Evolutionary conservation across 106 monocot genomes (phyloP).

Genomic region (Acorus calamus): DNA sequence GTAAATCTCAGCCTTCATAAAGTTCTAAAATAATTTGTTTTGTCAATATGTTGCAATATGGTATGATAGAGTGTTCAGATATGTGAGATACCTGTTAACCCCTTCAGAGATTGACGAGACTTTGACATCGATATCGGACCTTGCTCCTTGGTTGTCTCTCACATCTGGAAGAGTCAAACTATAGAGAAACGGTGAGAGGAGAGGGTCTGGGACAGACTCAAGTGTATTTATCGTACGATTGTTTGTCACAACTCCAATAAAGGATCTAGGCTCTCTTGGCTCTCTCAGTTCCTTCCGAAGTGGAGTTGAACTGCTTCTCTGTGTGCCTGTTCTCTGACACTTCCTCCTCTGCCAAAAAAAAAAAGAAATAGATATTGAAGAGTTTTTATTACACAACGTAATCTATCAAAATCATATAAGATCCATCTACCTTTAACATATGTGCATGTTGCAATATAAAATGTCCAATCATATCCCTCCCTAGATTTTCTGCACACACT

Average conservation of each 20-base stretch:
- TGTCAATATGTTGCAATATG: too few relatives aligned
- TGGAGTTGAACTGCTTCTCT: constrained; percentile 1
- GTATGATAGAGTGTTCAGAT: too few relatives aligned
- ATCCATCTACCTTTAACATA: constrained; percentile 24
- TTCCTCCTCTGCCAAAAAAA: constrained; percentile 22
- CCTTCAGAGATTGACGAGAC: too few relatives aligned
- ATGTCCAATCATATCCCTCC: constrained; percentile 33
- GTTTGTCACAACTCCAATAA: constrained; percentile 3
- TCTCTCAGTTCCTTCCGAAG: constrained; percentile 13
- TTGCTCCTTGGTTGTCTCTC: too few relatives aligned
- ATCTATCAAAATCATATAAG: too few relatives aligned
- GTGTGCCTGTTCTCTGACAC: constrained; percentile 12
- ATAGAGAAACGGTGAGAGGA: constrained; percentile 29
- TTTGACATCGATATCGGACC: too few relatives aligned
- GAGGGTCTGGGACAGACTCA: constrained; percentile 28
- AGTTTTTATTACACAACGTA: neutral
- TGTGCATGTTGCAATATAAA: constrained; percentile 26
- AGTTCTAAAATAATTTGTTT: too few relatives aligned
- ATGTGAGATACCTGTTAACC: too few relatives aligned
- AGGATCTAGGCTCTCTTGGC: constrained; percentile 15
- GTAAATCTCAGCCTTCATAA: too few relatives aligned
- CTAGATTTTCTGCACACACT: constrained; percentile 27
- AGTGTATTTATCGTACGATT: neutral
- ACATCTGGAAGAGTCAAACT: neutral
- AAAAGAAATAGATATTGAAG: constrained; percentile 5